A percentile compares a stretch with the other conserved stretches of the same genome.
Evolutionary conservation across 2,329 filamentous ascomycete species (phyloP).

Genomic region (Neurospora sp.): DNA sequence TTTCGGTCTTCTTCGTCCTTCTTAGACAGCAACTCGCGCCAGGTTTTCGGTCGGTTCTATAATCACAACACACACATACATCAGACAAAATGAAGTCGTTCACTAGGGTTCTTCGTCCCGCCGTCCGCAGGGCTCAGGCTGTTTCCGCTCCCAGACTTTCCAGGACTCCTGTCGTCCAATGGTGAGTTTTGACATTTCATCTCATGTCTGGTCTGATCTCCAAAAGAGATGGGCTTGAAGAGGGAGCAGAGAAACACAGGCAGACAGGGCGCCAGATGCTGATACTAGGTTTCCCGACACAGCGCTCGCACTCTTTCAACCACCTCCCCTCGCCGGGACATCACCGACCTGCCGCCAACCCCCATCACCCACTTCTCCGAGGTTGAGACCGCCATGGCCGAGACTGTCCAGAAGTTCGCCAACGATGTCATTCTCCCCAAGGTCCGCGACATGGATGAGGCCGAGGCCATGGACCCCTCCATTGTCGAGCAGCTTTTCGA

Average conservation of each 20-base stretch:
- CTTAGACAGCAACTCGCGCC: not conserved
- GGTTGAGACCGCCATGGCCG: conserved; percentile 78
- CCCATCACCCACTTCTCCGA: conserved; percentile 91
- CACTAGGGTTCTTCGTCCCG: conserved; percentile 40
- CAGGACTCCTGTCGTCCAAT: conserved; percentile 18
- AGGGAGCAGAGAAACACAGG: not conserved
- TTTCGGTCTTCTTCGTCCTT: not conserved
- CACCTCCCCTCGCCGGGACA: conserved; percentile 43
- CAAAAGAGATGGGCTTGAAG: not conserved
- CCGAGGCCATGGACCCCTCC: conserved; percentile 80
- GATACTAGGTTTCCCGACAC: conserved; percentile 5
- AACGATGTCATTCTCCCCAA: conserved; percentile 81
- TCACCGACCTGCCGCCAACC: conserved; percentile 71
- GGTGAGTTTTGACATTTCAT: conserved; percentile 11
- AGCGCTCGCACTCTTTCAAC: conserved; percentile 48
- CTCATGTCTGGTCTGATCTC: not conserved
- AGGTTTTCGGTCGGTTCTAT: not conserved
- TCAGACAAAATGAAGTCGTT: conserved; percentile 35
- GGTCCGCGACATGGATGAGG: conserved; percentile 95
- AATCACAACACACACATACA: not conserved
- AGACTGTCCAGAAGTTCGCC: conserved; percentile 84
- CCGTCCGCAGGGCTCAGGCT: conserved; percentile 34
- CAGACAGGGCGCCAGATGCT: not conserved
- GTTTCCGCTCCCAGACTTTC: conserved; percentile 20
- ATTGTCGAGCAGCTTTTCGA: conserved; percentile 93